Percentiles rank a stretch among this genome's conserved stretches.
Conservation (phyloP, 2,329 filamentous ascomycete species). For the Microthyrium microscopicum region DNA sequence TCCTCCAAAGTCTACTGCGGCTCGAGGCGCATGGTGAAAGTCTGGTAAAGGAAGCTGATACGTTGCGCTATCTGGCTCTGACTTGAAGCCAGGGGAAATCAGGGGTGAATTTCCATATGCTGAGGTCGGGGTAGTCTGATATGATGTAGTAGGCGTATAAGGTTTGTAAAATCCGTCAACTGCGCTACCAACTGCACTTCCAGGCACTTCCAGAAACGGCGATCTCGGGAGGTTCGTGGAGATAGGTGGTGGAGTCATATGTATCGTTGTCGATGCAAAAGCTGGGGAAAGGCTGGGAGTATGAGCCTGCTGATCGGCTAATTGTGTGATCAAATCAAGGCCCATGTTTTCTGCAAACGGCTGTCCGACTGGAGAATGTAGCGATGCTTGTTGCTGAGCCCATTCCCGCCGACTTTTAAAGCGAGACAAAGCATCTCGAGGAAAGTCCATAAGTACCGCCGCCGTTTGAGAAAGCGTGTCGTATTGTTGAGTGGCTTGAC, state of each 20-base stretch:
- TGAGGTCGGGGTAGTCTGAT: too few species aligned
- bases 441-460: slow-evolving; percentile 29
- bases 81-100: too few species aligned
- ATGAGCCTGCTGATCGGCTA: slow-evolving; percentile 24
- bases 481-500: slow-evolving; percentile 32
- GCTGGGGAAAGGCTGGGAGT: slow-evolving; percentile 31
- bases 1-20: neutral
- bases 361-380: slow-evolving; percentile 18
- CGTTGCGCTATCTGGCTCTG: too few species aligned
- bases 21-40: neutral
- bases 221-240: slow-evolving; percentile 19
- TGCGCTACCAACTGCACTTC: too few species aligned
- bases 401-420: slow-evolving; percentile 26
- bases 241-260: slow-evolving; percentile 19
- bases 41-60: too few species aligned
- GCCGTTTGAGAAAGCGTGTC: slow-evolving; percentile 26
- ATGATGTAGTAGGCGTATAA: too few species aligned
- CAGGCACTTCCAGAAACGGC: slow-evolving; percentile 30
- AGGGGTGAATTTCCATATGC: too few species aligned
- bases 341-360: slow-evolving; percentile 23
- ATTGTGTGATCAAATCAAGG: slow-evolving; percentile 22
- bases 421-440: slow-evolving; percentile 24
- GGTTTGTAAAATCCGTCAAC: too few species aligned
- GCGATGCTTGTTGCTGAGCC: slow-evolving; percentile 19
- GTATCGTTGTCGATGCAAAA: slow-evolving; percentile 29